Base-by-base conservation (phyloP, 805 yeast species). In the Isabelozyma heimii region DNA sequence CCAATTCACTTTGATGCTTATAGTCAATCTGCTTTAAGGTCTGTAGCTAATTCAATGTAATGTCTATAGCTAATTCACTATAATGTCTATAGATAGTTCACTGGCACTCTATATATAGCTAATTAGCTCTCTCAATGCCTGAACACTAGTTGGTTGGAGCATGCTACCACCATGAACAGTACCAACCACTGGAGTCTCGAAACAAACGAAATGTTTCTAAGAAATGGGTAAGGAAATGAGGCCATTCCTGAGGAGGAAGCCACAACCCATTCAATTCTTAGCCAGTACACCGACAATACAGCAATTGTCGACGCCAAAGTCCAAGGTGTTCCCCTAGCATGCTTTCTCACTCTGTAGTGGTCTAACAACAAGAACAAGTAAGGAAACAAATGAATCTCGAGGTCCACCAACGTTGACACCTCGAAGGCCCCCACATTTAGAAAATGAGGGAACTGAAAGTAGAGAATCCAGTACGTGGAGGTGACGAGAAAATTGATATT, bases 311-410 rank as follows among this genome's bases (percentile, higher is more conserved):
- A n/a, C 8, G 39, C 28, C 28, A 44, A 14, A n/a, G 52, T 41
- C 40, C 40, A 30, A 16, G n/a, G 38, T n/a, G n/a, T 47, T 43
- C 38, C 50, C 14, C 27, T 44, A 30, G 33, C n/a, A 24, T 12
- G 38, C 16, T 20, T 48, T 6, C 24, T 20, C 24, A 13, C 35
- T 10, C 35, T 30, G 35, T 3, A 13, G 35, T 30, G 35, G 35
- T 30, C 51, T 6, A 45, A 9, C 12, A 61, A 27, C 40, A 63
- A 50, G 43, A 56, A 50, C 3, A 56, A n/a, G 45, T 58, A 64
- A 3, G 69, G 69, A 26, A 61, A 52, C n/a, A 59, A 43, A 46
- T 64, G 69, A 37, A 62, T 57, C 45, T 60, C 49, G n/a, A 62
- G 43, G 46, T 63, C 67, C 27, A 61, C 39, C 20, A 43, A 26